Base-by-base conservation (phyloP, 352 stramenopile genomes). In the Poterioochromonas sp. region DNA sequence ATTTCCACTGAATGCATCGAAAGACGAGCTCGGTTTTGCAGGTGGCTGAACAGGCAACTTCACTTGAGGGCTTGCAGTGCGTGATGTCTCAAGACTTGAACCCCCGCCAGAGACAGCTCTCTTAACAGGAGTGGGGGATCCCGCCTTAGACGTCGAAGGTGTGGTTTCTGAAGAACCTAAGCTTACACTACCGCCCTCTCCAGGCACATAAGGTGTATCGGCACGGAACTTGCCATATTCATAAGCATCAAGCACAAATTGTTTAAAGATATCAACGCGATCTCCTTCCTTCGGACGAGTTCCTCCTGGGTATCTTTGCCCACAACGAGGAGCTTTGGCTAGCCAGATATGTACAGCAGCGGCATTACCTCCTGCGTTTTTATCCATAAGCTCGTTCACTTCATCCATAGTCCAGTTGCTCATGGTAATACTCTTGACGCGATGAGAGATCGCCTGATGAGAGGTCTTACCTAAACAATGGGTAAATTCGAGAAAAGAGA, bases 341-440 rank as follows among this genome's bases (percentile, higher is more conserved):
- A 90, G 83, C 88, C 88, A 93, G 12, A 88, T 87, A 51, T 87
- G 84, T n/a, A 80, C 82, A 35, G 85, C 86, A 37, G 81, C 84
- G 0, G 83, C 86, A 77, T 93, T 93, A 74, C 88, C 88, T 63
- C 88, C 88, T 39, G 86, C 89, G 71, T 92, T 90, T 78, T 87
- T 82, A 60, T 93, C 88, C 12, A 84, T 84, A 43, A 94, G 77
- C n/a, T 87, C 88, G 62, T 93, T 86, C 49, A 94, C 89, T 62
- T 94, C 89, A 0, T 90, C 84, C 77, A 88, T 86, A 12, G 85
- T 90, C 89, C 89, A 94, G 80, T 91, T 93, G 76, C 85, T 90
- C 89, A 94, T 94, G 76, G 89, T 92, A 60, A 93, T 87, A 82
- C 85, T 84, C 82, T 94, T 94, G 77, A 93, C 88, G 83, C 89